Evolutionary conservation across 345 rosid genomes (phyloP), one percentile per base, ranked within the genome.

Genomic region (Kernera saxatilis): DNA sequence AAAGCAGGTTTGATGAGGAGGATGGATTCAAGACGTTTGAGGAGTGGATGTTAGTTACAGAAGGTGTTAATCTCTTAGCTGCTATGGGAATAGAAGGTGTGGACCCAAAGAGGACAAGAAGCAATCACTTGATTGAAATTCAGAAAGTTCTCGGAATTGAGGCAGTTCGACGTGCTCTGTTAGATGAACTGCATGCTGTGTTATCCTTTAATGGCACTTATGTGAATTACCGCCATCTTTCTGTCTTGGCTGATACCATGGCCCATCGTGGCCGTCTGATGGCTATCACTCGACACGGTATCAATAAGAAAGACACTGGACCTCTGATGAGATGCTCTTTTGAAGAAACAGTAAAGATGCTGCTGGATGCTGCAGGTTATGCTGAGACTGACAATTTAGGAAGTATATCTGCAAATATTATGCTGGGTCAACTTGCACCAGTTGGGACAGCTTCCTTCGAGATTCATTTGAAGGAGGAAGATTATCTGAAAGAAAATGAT

Each of bases 261-360:
- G 90, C 98, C n/a, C 90, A 92, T 67, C 94, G 98, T 6, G 96
- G 98, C 61, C 94, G 88, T 80, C 80, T 92, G 79, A 92, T 92
- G 98, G 96, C 96, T n/a, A 92, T 92, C 73, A 92, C 98, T 30
- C 96, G 96, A 41, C 96, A 92, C 68, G 98, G 98, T 68, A 92
- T 92, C 70, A 92, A 92, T 37, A 80, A 96, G 30, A 92, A 92
- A 70, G 96, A 92, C 59, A 92, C 98, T 19, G 98, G 98, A 25
- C 98, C 96, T 17, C 66, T 92, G 85, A 92, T 92, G 96, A 89
- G 98, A 67, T 92, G 98, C 77, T 92, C 95, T 25, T 92, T 92
- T 60, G 98, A 92, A 82, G 98, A 92, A 82, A 92, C 98, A n/a
- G 98, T 92, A 29, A 96, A 89, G 78, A 92, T 90, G 75, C 88